These are phyloP conservation scores for Picea mariana DNA, from an alignment of 83 land plant genomes.

Conservation along the genomic window DNA sequence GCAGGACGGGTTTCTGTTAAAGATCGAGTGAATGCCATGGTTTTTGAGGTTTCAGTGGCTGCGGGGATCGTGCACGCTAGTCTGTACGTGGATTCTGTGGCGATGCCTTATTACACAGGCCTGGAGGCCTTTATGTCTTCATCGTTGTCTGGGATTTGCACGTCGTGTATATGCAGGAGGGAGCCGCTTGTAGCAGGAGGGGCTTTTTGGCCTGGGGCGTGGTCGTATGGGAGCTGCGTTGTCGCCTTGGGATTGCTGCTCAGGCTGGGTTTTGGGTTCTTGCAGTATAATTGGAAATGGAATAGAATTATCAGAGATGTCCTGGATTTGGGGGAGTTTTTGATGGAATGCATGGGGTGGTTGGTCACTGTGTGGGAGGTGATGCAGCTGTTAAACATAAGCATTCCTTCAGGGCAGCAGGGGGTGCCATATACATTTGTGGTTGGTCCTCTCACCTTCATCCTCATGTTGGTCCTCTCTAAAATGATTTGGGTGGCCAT, in stretches of 20 bases:
- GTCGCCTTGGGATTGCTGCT: conserved; percentile 26
- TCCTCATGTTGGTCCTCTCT: not conserved
- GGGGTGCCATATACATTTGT: not conserved
- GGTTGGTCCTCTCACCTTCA: not conserved
- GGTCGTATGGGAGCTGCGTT: conserved; percentile 29
- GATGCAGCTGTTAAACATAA: not conserved
- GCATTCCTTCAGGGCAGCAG: not conserved
- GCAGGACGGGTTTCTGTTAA: conserved; percentile 18
- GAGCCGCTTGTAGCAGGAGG: conserved; percentile 43
- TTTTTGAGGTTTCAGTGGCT: conserved; percentile 37
- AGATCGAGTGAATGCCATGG: conserved; percentile 18
- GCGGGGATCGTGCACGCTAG: conserved; percentile 44
- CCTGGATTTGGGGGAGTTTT: conserved; percentile 1
- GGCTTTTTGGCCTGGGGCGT: conserved; percentile 29
- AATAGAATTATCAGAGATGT: not conserved
- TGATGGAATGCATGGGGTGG: conserved; percentile 36
- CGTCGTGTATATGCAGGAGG: conserved; percentile 42
- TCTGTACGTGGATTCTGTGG: conserved; percentile 43
- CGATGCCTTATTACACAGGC: conserved; percentile 52
- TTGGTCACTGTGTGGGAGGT: conserved; percentile 13
- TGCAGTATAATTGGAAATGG: not conserved
- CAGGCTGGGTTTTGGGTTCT: conserved; percentile 27
- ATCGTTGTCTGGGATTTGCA: conserved; percentile 41
- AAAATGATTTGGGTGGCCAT: too few species aligned
- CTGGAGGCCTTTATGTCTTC: conserved; percentile 36